A percentile compares a stretch with the other conserved stretches of the same genome.
Evolutionary conservation across 768 basidiomycete genomes (phyloP).

Genomic region (Suillus sp.): DNA sequence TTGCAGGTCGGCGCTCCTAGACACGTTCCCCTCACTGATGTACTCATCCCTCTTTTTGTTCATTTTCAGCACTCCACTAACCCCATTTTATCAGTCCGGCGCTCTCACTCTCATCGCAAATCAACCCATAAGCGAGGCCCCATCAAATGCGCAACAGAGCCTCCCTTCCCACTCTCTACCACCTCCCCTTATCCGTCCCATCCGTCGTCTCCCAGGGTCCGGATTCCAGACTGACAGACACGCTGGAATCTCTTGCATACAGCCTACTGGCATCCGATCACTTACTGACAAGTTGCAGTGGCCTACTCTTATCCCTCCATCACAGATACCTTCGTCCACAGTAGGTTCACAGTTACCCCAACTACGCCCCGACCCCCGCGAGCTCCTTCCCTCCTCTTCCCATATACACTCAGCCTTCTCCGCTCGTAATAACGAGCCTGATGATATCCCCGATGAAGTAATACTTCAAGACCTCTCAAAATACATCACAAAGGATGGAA

Average conservation of each 20-base stretch:
- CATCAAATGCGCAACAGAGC: no score
- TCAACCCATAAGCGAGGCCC: no score
- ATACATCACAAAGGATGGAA: background rate
- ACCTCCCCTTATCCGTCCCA: no score
- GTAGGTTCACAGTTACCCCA: background rate
- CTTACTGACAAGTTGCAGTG: no score
- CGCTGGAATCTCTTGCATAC: no score
- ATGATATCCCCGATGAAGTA: background rate
- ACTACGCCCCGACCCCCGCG: background rate
- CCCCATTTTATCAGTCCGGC: background rate
- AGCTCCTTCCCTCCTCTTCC: background rate
- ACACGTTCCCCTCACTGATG: background rate
- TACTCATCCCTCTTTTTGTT: background rate
- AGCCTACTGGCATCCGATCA: no score
- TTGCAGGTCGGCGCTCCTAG: background rate
- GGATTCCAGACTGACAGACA: no score
- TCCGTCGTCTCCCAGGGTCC: no score
- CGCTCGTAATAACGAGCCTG: background rate
- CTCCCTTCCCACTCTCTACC: no score
- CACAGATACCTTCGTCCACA: no score
- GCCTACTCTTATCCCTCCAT: no score
- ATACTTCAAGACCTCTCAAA: background rate
- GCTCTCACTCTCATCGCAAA: no score
- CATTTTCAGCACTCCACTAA: background rate
- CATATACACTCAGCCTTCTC: background rate